Base-by-base conservation (phyloP, 257 asterid species). In the Ehretia macrophylla region DNA sequence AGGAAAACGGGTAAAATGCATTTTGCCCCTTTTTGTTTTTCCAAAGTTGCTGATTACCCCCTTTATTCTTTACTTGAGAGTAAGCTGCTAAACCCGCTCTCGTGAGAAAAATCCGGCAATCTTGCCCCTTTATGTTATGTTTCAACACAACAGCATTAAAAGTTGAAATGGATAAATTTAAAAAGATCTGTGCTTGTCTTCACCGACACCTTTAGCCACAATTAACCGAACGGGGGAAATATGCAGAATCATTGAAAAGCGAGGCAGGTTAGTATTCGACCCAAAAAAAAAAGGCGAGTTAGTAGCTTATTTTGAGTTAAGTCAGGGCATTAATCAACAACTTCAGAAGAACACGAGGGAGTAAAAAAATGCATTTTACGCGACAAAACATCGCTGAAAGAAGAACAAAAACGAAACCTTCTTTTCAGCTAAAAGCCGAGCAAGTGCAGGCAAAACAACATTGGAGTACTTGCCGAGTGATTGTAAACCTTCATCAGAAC, bases 401-500 rank as follows among this genome's bases (percentile, higher is more conserved):
- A 0, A 5, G 37, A 58, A 32, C 14, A 35, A n/a, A n/a, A n/a
- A n/a, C n/a, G 8, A 10, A 42, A 89, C 99, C 96, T 86, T 86
- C 52, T 80, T 78, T 56, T 85, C 96, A 40, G 78, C 71, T 20
- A 93, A 77, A 70, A 89, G 90, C 61, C 62, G 75, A 59, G 81
- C 72, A 53, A 93, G 71, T 18, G 91, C 71, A 47, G 95, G 87
- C 68, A 86, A 37, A 46, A 77, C 90, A 51, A 77, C 72, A 21
- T 45, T 12, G 12, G 75, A 69, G 72, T 89, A 81, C 55, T 72
- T 83, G 37, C 74, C 92, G 23, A 93, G 85, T 62, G 95, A 84
- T 71, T 65, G 67, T 56, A 93, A 68, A 51, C 95, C 97, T 68
- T 89, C 97, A 56, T 89, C 99, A 13, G 95, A 85, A 35, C 99